Evolutionary conservation across 2,329 filamentous ascomycete genomes (phyloP).

Genomic region (Lachnellula subtilissima): DNA sequence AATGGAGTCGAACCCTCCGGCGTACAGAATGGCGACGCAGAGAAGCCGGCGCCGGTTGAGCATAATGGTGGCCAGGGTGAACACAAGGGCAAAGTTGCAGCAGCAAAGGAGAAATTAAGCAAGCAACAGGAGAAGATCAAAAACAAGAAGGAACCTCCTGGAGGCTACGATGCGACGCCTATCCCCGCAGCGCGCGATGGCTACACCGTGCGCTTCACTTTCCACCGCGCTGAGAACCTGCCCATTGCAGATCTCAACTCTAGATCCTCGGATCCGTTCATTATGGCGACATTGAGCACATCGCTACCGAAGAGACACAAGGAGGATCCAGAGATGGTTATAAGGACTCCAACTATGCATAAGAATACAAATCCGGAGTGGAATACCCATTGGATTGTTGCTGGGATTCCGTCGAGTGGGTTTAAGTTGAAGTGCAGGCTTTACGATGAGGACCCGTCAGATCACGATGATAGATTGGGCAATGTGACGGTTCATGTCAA

Average conservation of each 20-base stretch:
- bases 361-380: slow-evolving; percentile 70
- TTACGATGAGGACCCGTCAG: slow-evolving; percentile 84
- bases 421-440: slow-evolving; percentile 81
- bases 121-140: slow-evolving; percentile 29
- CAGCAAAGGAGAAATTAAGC: slow-evolving; percentile 28
- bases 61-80: slow-evolving; percentile 9
- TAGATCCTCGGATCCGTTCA: slow-evolving; percentile 77
- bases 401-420: slow-evolving; percentile 75
- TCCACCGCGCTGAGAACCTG: slow-evolving; percentile 75
- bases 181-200: slow-evolving; percentile 70
- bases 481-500: slow-evolving; percentile 70
- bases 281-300: slow-evolving; percentile 67
- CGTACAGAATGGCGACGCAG: slow-evolving; percentile 3
- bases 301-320: slow-evolving; percentile 72
- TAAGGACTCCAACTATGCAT: slow-evolving; percentile 72
- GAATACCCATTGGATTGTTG: slow-evolving; percentile 83
- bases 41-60: background rate
- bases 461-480: slow-evolving; percentile 82
- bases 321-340: slow-evolving; percentile 70
- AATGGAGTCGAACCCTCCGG: slow-evolving; percentile 1
- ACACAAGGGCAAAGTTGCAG: slow-evolving; percentile 15
- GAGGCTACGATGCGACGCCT: slow-evolving; percentile 76
- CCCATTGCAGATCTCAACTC: slow-evolving; percentile 76
- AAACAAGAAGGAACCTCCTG: slow-evolving; percentile 36
- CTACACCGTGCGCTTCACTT: slow-evolving; percentile 79